Percentiles rank a stretch among this genome's conserved stretches.
phyloP scores from a whole-genome alignment of 2,329 filamentous ascomycete species.

The Aspergillus carbonarius region DNA sequence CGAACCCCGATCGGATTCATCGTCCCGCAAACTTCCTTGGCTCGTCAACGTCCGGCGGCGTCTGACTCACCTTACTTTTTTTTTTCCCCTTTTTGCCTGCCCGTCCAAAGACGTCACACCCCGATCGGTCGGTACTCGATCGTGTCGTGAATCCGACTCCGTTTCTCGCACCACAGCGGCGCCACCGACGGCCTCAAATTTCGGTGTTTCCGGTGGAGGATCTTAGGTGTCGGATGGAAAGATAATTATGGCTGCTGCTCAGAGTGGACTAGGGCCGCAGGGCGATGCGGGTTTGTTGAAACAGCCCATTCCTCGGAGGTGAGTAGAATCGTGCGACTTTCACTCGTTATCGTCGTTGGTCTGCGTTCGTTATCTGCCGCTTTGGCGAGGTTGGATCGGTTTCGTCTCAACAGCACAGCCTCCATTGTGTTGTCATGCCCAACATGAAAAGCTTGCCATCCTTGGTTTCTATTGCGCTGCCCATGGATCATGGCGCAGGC shows the following conservation, averaged over 20 bases:
- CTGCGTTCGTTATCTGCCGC: background rate
- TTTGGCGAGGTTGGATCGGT: background rate
- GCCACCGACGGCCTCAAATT: conserved; percentile 3
- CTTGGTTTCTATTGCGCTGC: background rate
- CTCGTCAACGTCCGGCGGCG: conserved; percentile 29
- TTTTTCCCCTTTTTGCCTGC: conserved; percentile 6
- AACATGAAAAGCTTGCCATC: background rate
- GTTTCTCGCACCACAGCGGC: background rate
- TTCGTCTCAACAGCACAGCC: background rate
- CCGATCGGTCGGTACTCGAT: conserved; percentile 5
- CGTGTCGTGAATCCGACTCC: conserved; percentile 2
- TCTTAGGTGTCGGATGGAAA: conserved; percentile 36
- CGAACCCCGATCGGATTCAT: conserved; percentile 25
- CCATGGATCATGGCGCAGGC: background rate
- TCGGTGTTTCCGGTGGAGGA: conserved; percentile 15
- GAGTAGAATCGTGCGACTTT: conserved; percentile 37
- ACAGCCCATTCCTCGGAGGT: conserved; percentile 60
- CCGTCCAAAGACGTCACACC: conserved; percentile 13
- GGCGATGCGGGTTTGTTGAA: conserved; percentile 58
- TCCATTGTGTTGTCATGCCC: background rate
- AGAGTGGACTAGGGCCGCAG: conserved; percentile 50
- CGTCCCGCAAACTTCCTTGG: conserved; percentile 40
- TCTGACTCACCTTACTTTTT: conserved; percentile 19
- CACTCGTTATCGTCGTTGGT: background rate
- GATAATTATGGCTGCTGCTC: conserved; percentile 43